Evolutionary conservation across 441 rosid genomes (phyloP), one percentile per base, ranked within the genome.

Genomic region (Macaranga tanarius): DNA sequence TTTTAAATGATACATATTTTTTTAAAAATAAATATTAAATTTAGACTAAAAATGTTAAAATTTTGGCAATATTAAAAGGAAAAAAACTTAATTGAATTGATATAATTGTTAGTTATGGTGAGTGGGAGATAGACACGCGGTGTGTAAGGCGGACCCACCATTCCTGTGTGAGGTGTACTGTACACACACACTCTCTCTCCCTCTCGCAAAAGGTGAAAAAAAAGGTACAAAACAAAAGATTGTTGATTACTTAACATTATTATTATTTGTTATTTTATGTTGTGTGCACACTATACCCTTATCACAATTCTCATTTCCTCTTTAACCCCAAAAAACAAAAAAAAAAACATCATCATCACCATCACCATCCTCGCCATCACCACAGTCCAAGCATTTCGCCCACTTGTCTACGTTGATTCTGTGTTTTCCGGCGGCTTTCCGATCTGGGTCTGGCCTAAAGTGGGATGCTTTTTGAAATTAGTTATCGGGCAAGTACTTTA

Each of bases 71-170:
- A 34, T 34, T 34, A 34, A 34, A 34, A 34, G 38, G 6, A 34
- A 34, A 34, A 34, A 34, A 34, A 34, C 6, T 34, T 34, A 7
- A 34, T 34, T 34, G 38, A n/a, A n/a, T n/a, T n/a, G n/a, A n/a
- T n/a, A n/a, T n/a, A n/a, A n/a, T n/a, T n/a, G n/a, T n/a, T n/a
- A n/a, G 44, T 54, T 6, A 26, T 67, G 23, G 69, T 51, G 74
- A 77, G 77, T 65, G 77, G 31, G 76, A 69, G 78, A 44, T 76
- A 75, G 81, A 77, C 85, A 79, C 58, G 83, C 86, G 60, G 76
- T 42, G 82, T 80, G 64, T 2, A 19, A 12, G 54, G 69, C 3
- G 83, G 87, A 62, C 83, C 93, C 90, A 66, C 82, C 86, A 70
- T 64, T 78, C 67, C 34, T 26, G 68, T 42, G 68, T 65, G 75